phyloP scores from a whole-genome alignment of 805 yeast species.

The Komagataella ulmi region DNA sequence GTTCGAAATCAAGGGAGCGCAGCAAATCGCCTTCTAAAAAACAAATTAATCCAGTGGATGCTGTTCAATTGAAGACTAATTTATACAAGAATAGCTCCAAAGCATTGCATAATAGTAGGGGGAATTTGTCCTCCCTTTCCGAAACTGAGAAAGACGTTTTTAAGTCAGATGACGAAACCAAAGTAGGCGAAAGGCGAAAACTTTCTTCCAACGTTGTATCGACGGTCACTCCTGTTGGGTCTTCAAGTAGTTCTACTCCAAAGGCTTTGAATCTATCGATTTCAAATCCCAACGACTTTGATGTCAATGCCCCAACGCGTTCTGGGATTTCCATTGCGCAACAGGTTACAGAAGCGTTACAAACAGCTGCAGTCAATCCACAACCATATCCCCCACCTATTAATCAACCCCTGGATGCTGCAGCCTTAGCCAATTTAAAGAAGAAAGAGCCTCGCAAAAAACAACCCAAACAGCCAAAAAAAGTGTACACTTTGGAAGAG shows the following conservation, averaged over 20 bases:
- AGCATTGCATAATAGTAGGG: background rate
- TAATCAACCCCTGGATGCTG: constrained; percentile 4
- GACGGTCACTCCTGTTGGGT: background rate
- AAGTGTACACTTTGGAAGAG: constrained; percentile 64
- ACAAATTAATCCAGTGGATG: constrained; percentile 48
- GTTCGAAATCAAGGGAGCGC: constrained; percentile 10
- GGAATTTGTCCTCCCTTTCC: background rate
- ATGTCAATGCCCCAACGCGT: background rate
- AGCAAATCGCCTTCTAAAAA: constrained; percentile 11
- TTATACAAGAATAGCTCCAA: constrained; percentile 19
- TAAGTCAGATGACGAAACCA: background rate
- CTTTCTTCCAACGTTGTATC: background rate
- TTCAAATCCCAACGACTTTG: background rate
- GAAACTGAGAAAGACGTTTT: background rate
- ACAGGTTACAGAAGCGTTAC: background rate
- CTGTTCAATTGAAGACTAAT: constrained; percentile 39
- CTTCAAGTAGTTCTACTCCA: background rate
- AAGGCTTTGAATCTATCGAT: background rate
- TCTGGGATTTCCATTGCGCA: background rate
- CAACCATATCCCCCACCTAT: constrained; percentile 7
- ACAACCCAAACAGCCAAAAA: constrained; percentile 41
- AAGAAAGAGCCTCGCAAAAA: constrained; percentile 23
- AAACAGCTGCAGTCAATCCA: constrained; percentile 6
- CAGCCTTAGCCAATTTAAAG: background rate
- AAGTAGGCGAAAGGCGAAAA: background rate